A percentile compares a stretch with the other conserved stretches of the same genome.
phyloP scores from a whole-genome alignment of 1,284 basidiomycete genomes.

The Trametes versicolor region DNA sequence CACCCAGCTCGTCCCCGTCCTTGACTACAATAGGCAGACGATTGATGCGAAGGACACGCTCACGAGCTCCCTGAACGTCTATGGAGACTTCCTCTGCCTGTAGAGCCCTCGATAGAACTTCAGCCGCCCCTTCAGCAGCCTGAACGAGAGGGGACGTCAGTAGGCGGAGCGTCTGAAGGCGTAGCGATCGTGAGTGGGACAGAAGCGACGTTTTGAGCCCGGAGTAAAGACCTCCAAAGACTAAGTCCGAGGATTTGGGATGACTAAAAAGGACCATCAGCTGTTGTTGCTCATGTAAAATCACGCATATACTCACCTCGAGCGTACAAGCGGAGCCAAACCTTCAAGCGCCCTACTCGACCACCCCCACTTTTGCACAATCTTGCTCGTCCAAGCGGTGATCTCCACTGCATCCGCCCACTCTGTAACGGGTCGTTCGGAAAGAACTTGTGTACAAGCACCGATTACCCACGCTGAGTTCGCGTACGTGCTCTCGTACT shows the following conservation, averaged over 20 bases:
- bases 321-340: conserved; percentile 58
- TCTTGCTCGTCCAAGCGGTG: conserved; percentile 53
- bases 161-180: conserved; percentile 65
- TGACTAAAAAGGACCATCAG: conserved; percentile 25
- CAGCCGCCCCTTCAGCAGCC: conserved; percentile 55
- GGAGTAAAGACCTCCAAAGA: conserved; percentile 59
- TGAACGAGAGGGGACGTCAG: conserved; percentile 58
- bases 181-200: conserved; percentile 66
- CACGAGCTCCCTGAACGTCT: conserved; percentile 82
- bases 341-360: conserved; percentile 66
- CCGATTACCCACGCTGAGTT: conserved; percentile 66
- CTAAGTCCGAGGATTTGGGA: conserved; percentile 38
- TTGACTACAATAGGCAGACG: conserved; percentile 64
- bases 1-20: conserved; percentile 60
- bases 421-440: conserved; percentile 49
- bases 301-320: conserved; percentile 50
- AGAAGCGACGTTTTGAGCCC: conserved; percentile 57
- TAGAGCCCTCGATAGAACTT: conserved; percentile 71
- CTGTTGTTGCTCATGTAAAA: background rate
- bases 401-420: conserved; percentile 59
- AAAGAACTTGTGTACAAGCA: conserved; percentile 56
- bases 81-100: conserved; percentile 80
- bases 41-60: conserved; percentile 80
- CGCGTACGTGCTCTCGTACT: conserved; percentile 48
- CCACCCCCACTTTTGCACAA: conserved; percentile 65